These are phyloP conservation scores for Ophiocordyceps australis DNA, from an alignment of 2,329 filamentous ascomycete species.

Conservation along the genomic window DNA sequence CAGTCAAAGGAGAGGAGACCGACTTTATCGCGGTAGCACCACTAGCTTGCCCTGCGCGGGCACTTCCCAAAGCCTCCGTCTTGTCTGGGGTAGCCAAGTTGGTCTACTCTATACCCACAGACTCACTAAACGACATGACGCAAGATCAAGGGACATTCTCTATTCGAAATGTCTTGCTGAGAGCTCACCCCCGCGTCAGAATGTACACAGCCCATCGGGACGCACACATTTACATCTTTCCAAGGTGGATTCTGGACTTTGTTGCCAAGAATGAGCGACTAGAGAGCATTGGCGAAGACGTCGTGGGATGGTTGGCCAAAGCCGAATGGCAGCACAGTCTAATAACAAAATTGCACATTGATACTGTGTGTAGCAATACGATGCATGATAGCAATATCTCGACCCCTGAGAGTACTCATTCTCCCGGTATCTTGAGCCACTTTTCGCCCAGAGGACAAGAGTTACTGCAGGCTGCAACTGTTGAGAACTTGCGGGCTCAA, in stretches of 20 bases:
- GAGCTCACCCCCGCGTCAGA: slow-evolving; percentile 55
- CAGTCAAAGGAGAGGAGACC: slow-evolving; percentile 77
- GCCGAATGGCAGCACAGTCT: slow-evolving; percentile 77
- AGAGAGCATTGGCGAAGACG: slow-evolving; percentile 78
- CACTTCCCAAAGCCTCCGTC: slow-evolving; percentile 36
- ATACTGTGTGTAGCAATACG: slow-evolving; percentile 33
- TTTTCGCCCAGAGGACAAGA: background rate
- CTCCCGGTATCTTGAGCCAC: slow-evolving; percentile 8
- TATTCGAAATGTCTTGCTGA: slow-evolving; percentile 58
- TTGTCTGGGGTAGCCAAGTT: slow-evolving; percentile 55
- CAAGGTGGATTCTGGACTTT: slow-evolving; percentile 78
- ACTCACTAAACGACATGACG: slow-evolving; percentile 69
- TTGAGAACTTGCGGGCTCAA: background rate
- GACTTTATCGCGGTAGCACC: slow-evolving; percentile 76
- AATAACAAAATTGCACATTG: slow-evolving; percentile 57
- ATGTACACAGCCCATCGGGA: slow-evolving; percentile 77
- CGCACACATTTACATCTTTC: slow-evolving; percentile 88
- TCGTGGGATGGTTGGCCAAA: slow-evolving; percentile 92
- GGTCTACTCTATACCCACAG: slow-evolving; percentile 74
- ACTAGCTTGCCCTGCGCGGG: slow-evolving; percentile 32
- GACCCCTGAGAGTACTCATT: slow-evolving; percentile 9
- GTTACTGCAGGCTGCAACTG: background rate
- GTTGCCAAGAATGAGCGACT: slow-evolving; percentile 63
- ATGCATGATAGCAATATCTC: slow-evolving; percentile 16
- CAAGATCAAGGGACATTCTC: slow-evolving; percentile 59